Evolutionary conservation across 2,329 filamentous ascomycete species (phyloP).

Genomic region (Fusarium scirpi): DNA sequence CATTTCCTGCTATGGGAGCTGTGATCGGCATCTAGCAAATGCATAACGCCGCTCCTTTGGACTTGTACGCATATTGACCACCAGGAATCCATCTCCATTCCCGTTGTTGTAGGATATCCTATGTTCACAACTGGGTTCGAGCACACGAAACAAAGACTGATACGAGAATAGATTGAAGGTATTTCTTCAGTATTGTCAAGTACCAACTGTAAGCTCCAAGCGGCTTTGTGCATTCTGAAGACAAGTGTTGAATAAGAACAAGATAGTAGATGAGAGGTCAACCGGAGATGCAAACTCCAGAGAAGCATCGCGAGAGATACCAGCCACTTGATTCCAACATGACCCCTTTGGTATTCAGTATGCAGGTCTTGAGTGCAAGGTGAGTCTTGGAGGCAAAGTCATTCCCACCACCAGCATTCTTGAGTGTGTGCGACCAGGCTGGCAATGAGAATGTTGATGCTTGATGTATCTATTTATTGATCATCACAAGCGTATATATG

Average conservation of each 20-base stretch:
- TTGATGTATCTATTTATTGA: not conserved
- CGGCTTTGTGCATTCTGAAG: not conserved
- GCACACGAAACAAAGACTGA: not conserved
- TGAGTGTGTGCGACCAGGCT: not conserved
- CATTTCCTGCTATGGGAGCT: not conserved
- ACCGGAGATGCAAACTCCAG: not conserved
- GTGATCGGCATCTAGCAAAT: conserved; percentile 21
- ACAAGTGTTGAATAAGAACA: not conserved
- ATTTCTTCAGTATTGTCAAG: not conserved
- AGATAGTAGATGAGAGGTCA: not conserved
- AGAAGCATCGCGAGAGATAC: not conserved
- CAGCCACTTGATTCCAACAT: conserved; percentile 18
- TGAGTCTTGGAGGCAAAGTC: conserved; percentile 18
- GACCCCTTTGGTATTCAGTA: conserved; percentile 26
- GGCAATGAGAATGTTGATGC: not conserved
- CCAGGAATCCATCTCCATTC: conserved; percentile 22
- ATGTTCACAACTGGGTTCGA: no score
- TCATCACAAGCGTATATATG: not conserved
- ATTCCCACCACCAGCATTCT: conserved; percentile 17
- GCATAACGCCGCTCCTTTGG: conserved; percentile 21
- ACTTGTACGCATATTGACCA: conserved; percentile 1
- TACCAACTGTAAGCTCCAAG: not conserved
- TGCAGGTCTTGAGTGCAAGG: conserved; percentile 25
- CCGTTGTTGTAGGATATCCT: not conserved
- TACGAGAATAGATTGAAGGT: not conserved